A percentile compares a stretch with the other conserved stretches of the same genome.
Conservation (phyloP, 306 rosid species). For the Lagenaria siceraria region DNA sequence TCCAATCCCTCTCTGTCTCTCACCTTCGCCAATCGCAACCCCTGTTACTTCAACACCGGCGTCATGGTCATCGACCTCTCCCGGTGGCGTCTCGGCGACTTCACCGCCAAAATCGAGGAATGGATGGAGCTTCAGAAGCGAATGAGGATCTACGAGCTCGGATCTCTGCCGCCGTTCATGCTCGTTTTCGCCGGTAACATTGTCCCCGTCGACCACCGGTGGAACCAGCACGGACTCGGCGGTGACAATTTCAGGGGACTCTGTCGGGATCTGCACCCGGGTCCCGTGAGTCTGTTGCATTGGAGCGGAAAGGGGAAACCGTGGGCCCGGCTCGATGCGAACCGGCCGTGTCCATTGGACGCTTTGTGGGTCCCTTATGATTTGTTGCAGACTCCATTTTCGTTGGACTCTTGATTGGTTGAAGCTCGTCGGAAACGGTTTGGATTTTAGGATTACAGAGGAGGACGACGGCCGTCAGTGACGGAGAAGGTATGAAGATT, state of each 20-base stretch:
- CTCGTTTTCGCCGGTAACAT: conserved; percentile 69
- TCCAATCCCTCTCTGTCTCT: conserved; percentile 60
- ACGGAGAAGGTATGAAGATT: background rate
- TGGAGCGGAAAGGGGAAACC: conserved; percentile 99
- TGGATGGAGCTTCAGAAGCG: conserved; percentile 93
- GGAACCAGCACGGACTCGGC: conserved; percentile 90
- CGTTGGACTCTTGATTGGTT: conserved; percentile 41
- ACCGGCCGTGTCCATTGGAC: conserved; percentile 73
- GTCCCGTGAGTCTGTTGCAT: conserved; percentile 80
- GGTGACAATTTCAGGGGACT: conserved; percentile 76
- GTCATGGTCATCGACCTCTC: conserved; percentile 81
- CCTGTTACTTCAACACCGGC: conserved; percentile 86
- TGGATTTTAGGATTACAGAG: background rate
- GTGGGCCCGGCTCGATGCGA: conserved; percentile 81
- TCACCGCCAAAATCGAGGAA: conserved; percentile 52
- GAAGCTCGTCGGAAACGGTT: background rate
- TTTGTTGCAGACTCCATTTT: conserved; percentile 57
- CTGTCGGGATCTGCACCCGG: conserved; percentile 73
- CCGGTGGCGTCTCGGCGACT: conserved; percentile 58
- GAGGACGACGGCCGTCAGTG: background rate
- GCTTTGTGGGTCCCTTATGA: conserved; percentile 95
- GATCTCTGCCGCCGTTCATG: conserved; percentile 71
- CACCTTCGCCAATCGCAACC: conserved; percentile 37
- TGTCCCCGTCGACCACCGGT: conserved; percentile 59
- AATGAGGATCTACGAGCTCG: conserved; percentile 62